Conservation (phyloP, 768 basidiomycete genomes). For the Macrolepiota albuminosa region DNA sequence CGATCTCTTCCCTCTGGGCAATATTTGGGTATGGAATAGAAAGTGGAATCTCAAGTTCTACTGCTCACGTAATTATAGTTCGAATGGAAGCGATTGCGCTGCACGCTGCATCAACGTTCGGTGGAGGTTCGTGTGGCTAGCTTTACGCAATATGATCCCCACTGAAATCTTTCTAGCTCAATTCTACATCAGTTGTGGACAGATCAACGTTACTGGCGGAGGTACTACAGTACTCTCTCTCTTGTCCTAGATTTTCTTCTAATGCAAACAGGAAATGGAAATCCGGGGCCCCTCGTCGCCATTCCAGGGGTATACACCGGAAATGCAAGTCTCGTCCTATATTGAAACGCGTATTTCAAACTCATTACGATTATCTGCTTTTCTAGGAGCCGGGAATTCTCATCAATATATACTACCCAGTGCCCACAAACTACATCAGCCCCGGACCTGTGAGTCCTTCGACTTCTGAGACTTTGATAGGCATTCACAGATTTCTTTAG, state of each 20-base stretch:
- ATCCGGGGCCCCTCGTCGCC: conserved; percentile 21
- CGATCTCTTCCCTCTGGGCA: conserved; percentile 30
- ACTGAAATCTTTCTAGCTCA: conserved; percentile 16
- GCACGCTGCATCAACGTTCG: conserved; percentile 28
- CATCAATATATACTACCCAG: conserved; percentile 22
- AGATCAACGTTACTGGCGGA: conserved; percentile 36
- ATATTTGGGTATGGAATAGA: conserved; percentile 19
- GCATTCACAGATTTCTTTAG: neutral
- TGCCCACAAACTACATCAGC: conserved; percentile 20
- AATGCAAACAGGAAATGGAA: conserved; percentile 18
- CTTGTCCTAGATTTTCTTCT: neutral
- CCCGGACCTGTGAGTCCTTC: conserved; percentile 21
- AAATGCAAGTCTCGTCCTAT: conserved; percentile 8
- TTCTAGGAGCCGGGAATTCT: conserved; percentile 18
- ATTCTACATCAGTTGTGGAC: conserved; percentile 33
- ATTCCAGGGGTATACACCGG: conserved; percentile 27
- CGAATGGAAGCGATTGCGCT: conserved; percentile 37
- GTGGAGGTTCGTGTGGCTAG: conserved; percentile 25
- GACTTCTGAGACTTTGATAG: neutral
- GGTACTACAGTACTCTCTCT: conserved; percentile 18
- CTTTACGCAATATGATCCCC: neutral
- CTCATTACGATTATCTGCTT: neutral
- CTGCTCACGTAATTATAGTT: conserved; percentile 11
- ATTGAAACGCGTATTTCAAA: neutral
- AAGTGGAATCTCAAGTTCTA: neutral